These are phyloP conservation scores for Pouteria campechiana DNA, from an alignment of 179 eudicot genomes.

Conservation along the genomic window DNA sequence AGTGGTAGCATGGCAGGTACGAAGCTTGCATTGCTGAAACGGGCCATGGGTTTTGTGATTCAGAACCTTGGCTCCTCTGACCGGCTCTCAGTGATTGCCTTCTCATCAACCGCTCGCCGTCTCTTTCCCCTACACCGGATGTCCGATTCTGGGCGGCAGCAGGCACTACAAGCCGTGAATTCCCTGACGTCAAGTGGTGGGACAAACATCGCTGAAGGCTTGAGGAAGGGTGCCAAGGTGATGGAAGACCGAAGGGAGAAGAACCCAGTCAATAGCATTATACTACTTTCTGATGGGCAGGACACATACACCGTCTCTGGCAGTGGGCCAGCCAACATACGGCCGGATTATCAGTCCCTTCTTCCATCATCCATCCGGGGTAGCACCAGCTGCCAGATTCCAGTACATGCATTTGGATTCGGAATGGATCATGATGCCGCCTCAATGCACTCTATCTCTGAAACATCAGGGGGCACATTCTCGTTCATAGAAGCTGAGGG, in stretches of 20 bases:
- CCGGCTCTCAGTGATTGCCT: conserved; percentile 54
- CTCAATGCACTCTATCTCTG: conserved; percentile 71
- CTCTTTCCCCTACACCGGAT: conserved; percentile 36
- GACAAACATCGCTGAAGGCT: conserved; percentile 48
- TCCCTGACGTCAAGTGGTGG: conserved; percentile 43
- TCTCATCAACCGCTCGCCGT: conserved; percentile 40
- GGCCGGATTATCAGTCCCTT: conserved; percentile 23
- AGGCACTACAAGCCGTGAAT: conserved; percentile 39
- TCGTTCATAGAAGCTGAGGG: conserved; percentile 82
- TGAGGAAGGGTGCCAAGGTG: conserved; percentile 38
- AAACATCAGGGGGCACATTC: conserved; percentile 81
- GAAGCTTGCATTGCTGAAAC: conserved; percentile 47
- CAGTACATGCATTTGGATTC: conserved; percentile 83
- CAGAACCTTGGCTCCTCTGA: conserved; percentile 46
- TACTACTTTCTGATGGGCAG: conserved; percentile 45
- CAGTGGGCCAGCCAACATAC: conserved; percentile 2
- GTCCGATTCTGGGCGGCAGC: conserved; percentile 35
- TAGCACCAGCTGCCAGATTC: conserved; percentile 25
- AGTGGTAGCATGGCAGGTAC: conserved; percentile 60
- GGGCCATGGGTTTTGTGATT: conserved; percentile 56
- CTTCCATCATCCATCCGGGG: conserved; percentile 26
- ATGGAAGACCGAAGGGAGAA: conserved; percentile 41
- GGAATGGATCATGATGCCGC: conserved; percentile 79
- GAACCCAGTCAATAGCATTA: conserved; percentile 41
- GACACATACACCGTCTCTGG: conserved; percentile 37